Base-by-base conservation (phyloP, 2,329 filamentous ascomycete species). In the Diaporthe capsici region DNA sequence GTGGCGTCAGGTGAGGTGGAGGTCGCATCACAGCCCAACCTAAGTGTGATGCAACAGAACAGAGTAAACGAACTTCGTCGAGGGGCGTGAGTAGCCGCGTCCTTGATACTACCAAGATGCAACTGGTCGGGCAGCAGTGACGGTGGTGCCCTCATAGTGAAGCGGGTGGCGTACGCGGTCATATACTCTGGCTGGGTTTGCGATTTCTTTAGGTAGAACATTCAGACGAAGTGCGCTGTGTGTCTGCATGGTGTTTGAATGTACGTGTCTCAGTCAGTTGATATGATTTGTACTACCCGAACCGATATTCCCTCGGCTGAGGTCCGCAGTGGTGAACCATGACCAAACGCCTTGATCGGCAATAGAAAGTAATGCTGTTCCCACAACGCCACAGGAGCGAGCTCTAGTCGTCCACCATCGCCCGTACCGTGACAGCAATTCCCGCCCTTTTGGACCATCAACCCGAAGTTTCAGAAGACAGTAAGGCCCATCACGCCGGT, bases 321-420 rank as follows among this genome's bases (percentile, higher is more conserved):
- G 22, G 22, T n/a, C 25, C 31, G 15, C 13, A 20, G n/a, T 53
- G 25, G 20, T 49, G 28, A 53, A 28, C 17, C 13, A 34, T 42
- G 31, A 13, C 22, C 13, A 9, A 15, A 39, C 22, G 31, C n/a
- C 15, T 68, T 68, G 31, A 51, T 68, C 22, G n/a, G 22, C 22
- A n/a, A 17, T 37, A 39, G 63, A 25, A 20, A 55, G 15, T 25
- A n/a, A n/a, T 37, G 13, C 31, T 53, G n/a, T 53, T 51, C 31
- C 47, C 25, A 47, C 31, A 53, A 53, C 22, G 34, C 65, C 47
- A 68, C 22, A 51, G 9, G 63, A 68, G 63, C 31, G 22, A 68
- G 13, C 28, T 25, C 13, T n/a, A 9, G 28, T 25, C 10, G 6
- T n/a, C 31, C 28, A 51, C 44, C 63, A 47, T 15, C 63, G 7